Base-by-base conservation (phyloP, 176 grass and related monocot genomes). In the Otatea glauca region DNA sequence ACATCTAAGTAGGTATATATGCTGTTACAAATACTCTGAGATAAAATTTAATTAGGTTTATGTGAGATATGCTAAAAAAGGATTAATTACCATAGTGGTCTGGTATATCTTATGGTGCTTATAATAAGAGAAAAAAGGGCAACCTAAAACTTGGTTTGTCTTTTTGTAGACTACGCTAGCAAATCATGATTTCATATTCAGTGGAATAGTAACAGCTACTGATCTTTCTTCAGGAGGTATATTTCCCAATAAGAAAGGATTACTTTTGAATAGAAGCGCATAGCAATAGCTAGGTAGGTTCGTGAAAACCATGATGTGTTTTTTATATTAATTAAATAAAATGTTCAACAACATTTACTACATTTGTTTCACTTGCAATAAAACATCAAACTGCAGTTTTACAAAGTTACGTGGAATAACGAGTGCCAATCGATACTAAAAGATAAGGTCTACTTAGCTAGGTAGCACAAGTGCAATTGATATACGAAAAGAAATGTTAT, bases 161-260 rank as follows among this genome's bases (percentile, higher is more conserved):
- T n/a, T n/a, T 1, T 2, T 15, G 8, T 87, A 82, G 71, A 55
- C 23, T 59, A 27, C 66, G 12, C 0, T 39, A 37, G 38, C 13
- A 60, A 23, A 81, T 60, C 39, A 87, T 47, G 25, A 68, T 8
- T 4, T 49, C 9, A 71, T 72, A 60, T 41, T 51, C 5, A 76
- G 44, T 82, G 63, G 51, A 76, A 25, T 16, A 59, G 29, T 29
- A 12, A 65, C 42, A 70, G 14, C 43, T 29, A 64, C 34, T 37
- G 29, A 88, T 70, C 86, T 63, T 50, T 82, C 79, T 70, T 62
- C 86, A 88, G 63, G 86, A 34, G 79, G 79, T 32, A 53, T 88
- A 70, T 82, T 77, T 82, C 10, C 24, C 7, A 73, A 43, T 50
- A 50, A 32, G 51, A 82, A 82, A 5, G 13, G 62, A 4, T 76